Evolutionary conservation across 352 stramenopile genomes (phyloP), one percentile per base, ranked within the genome.

Genomic region (Globisporangium nunn): DNA sequence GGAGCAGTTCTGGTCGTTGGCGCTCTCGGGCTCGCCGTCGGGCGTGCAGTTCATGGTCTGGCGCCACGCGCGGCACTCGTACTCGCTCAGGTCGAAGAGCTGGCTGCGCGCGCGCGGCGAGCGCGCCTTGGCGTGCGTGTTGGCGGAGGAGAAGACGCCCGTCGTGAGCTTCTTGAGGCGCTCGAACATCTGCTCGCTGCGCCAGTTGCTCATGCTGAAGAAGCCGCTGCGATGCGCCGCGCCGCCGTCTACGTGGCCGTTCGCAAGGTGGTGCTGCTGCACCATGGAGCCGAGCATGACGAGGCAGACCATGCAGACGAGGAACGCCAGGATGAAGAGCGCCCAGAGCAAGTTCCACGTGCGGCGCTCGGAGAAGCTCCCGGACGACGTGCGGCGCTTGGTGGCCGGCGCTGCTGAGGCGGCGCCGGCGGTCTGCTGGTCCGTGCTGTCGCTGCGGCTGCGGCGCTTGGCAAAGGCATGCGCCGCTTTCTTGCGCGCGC

Each of bases 251-350:
- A 79, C 59, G 35, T 70, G 58, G 46, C 77, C 77, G 45, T 85
- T 83, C 7, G 70, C 66, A 28, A 85, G 58, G 18, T 56, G 59
- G 15, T 66, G 65, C 40, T 74, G 62, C 64, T 81, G 70, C 43
- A 85, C 72, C 62, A 85, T 70, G 11, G 59, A 61, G 18, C 70
- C 70, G 12, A 87, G 56, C 33, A 64, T 76, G 56, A 70, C 64
- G 18, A 87, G 72, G 50, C 76, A 87, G 35, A 74, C 59, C 54
- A 87, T 67, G 54, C 70, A 83, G 40, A 69, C 56, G 29, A 69
- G 56, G 40, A 83, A 74, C 11, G 71, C 63, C 6, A 68, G 57
- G 41, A 77, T 63, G 35, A 86, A 84, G 17, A 83, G 50, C 46
- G 53, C 54, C 68, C 68, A 83, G 1, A 81, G 61, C 52, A 81